phyloP scores from a whole-genome alignment of 164 flowering plant species.

The Houttuynia cordata region DNA sequence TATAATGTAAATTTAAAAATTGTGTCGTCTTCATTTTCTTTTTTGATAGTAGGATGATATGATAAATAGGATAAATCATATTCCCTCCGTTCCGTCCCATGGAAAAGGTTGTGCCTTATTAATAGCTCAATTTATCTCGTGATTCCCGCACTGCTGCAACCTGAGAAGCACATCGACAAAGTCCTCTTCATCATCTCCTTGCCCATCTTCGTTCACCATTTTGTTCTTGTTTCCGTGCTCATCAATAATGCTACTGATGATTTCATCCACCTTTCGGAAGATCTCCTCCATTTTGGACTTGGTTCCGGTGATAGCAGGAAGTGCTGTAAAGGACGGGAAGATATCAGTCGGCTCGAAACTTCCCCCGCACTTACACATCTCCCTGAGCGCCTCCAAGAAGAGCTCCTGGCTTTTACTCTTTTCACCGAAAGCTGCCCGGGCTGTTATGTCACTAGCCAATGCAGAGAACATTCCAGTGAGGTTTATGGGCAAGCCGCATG shows the following conservation, averaged over 20 bases:
- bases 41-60: no score
- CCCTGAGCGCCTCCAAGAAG: constrained; percentile 3
- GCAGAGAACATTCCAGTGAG: not conserved
- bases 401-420: not conserved
- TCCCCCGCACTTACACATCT: not conserved
- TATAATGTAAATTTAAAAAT: no score
- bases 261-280: constrained; percentile 12
- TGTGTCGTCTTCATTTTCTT: no score
- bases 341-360: constrained; percentile 16
- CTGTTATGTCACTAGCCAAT: not conserved
- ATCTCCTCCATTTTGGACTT: constrained; percentile 10
- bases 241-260: constrained; percentile 13
- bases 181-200: not conserved
- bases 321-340: constrained; percentile 16
- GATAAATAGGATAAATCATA: no score
- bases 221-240: constrained; percentile 6
- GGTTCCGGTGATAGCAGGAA: constrained; percentile 12
- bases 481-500: constrained; percentile 3
- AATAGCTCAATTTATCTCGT: constrained; percentile 6
- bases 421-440: not conserved
- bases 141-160: not conserved
- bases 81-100: constrained; percentile 15
- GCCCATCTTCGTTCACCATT: not conserved
- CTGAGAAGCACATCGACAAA: constrained; percentile 5
- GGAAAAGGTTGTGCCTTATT: constrained; percentile 10